Evolutionary conservation across 2,329 filamentous ascomycete species (phyloP).

Genomic region (Ophiocordyceps camponoti-leonardi): DNA sequence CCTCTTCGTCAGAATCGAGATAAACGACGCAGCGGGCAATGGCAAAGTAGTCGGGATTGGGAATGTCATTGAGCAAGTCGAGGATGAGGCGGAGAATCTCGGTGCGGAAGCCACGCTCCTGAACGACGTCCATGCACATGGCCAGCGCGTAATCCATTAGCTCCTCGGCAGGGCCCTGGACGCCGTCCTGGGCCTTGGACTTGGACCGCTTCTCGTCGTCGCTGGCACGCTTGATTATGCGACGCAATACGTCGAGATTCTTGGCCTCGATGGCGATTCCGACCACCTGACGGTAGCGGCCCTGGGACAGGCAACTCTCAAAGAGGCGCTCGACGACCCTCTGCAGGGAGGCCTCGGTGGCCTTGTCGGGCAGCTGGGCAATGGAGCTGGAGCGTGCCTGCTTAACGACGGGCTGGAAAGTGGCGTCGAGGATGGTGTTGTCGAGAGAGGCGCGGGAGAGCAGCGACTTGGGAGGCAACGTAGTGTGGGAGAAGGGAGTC

Average conservation of each 20-base stretch:
- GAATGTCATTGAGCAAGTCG: conserved; percentile 86
- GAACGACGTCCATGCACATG: conserved; percentile 95
- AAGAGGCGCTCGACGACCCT: conserved; percentile 78
- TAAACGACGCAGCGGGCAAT: conserved; percentile 98
- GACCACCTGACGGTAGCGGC: conserved; percentile 86
- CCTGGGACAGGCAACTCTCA: conserved; percentile 70
- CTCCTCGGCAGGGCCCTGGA: conserved; percentile 57
- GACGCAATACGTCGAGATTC: conserved; percentile 71
- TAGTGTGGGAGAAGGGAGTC: conserved; percentile 88
- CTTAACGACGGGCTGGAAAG: conserved; percentile 34
- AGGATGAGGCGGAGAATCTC: conserved; percentile 83
- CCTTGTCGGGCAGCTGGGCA: conserved; percentile 47
- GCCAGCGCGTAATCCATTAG: conserved; percentile 91
- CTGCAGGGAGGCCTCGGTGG: conserved; percentile 66
- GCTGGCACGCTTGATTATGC: conserved; percentile 76
- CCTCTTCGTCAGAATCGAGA: conserved; percentile 79
- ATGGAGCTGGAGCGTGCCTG: conserved; percentile 40
- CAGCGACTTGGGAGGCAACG: conserved; percentile 82
- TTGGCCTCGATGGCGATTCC: conserved; percentile 93
- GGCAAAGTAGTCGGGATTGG: conserved; percentile 88
- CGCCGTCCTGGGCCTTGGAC: conserved; percentile 30
- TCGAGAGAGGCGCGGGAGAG: conserved; percentile 65
- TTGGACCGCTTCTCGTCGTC: conserved; percentile 63
- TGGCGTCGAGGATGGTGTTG: conserved; percentile 43
- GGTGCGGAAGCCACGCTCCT: conserved; percentile 70